Conservation (phyloP, 257 asterid genomes). For the Lycium barbarum region DNA sequence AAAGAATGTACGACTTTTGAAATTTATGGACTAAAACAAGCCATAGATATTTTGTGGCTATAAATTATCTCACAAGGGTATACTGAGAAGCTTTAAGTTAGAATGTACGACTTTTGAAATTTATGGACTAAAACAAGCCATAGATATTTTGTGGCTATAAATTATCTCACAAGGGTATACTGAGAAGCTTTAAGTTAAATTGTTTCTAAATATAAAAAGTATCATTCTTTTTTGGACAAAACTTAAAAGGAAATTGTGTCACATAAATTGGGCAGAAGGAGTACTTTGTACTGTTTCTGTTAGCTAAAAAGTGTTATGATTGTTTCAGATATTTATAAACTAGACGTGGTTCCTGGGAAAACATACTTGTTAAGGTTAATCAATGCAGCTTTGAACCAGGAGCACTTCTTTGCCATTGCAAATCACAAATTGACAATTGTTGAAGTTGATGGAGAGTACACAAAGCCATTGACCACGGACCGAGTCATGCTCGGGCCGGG, state of each 20-base stretch:
- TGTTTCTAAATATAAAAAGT: neutral
- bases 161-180: neutral
- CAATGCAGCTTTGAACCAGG: constrained; percentile 65
- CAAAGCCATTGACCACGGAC: constrained; percentile 56
- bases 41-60: neutral
- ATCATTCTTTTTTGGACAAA: neutral
- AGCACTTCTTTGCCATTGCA: constrained; percentile 64
- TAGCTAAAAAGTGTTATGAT: constrained; percentile 9
- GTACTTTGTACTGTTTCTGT: neutral
- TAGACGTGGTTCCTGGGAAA: constrained; percentile 62
- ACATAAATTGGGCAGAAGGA: neutral
- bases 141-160: neutral
- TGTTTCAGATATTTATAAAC: constrained; percentile 58
- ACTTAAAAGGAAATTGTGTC: neutral
- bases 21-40: neutral
- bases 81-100: neutral
- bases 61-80: neutral
- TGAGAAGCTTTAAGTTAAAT: neutral
- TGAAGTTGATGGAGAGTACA: constrained; percentile 74
- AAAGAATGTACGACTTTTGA: neutral
- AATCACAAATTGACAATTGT: constrained; percentile 62
- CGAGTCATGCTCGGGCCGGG: constrained; percentile 73
- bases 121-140: neutral
- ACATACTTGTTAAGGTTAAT: constrained; percentile 66
- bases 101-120: neutral